phyloP scores from a whole-genome alignment of 495 filamentous ascomycete genomes.

The Tuber umbilicatum region DNA sequence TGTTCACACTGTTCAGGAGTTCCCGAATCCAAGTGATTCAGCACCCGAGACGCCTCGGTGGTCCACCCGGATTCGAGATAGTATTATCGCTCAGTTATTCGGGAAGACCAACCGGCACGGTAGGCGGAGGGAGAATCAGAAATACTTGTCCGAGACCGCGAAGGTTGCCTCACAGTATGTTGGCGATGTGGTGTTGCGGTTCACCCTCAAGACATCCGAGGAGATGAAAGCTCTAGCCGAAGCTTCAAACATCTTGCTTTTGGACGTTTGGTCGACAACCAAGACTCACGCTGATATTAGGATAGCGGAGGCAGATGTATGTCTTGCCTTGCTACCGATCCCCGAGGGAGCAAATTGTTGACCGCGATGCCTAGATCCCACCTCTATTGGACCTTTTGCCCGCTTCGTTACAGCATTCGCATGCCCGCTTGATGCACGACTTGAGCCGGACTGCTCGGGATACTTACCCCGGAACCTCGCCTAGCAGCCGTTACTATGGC shows the following conservation, averaged over 20 bases:
- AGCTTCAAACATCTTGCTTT: conserved; percentile 65
- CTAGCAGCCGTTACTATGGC: conserved; percentile 5
- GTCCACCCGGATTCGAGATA: conserved; percentile 57
- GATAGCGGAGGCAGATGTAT: conserved; percentile 66
- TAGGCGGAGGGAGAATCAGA: conserved; percentile 24
- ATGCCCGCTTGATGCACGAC: conserved; percentile 72
- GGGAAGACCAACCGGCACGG: conserved; percentile 42
- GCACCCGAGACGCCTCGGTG: conserved; percentile 12
- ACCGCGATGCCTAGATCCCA: conserved; percentile 49
- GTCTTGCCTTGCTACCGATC: conserved; percentile 32
- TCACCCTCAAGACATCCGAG: conserved; percentile 63
- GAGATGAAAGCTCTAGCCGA: conserved; percentile 68
- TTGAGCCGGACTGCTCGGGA: conserved; percentile 68
- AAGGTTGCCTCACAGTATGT: conserved; percentile 62
- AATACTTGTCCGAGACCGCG: conserved; percentile 44
- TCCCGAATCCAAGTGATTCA: neutral
- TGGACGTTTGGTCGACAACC: conserved; percentile 87
- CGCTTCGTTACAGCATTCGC: conserved; percentile 60
- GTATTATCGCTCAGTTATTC: conserved; percentile 59
- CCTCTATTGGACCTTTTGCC: conserved; percentile 81
- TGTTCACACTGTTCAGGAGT: neutral
- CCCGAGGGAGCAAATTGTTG: conserved; percentile 10
- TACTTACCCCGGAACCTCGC: conserved; percentile 56
- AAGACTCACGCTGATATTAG: conserved; percentile 81
- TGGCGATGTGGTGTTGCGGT: conserved; percentile 78